Conservation (phyloP, 305 asterid species). For the Solanum aculeatissimum region DNA sequence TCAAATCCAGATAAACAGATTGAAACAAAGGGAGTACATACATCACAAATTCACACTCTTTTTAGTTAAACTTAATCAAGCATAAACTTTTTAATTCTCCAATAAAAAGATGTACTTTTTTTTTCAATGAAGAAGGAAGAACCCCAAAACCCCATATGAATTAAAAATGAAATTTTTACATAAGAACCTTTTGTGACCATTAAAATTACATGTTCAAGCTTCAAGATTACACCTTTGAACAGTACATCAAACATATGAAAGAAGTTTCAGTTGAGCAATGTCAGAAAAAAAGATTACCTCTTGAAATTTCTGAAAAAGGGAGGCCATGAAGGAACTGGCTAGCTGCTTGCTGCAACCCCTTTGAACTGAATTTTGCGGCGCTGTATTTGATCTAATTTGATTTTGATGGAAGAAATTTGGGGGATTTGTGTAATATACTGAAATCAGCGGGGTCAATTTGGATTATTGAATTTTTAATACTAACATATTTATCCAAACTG, state of each 20-base stretch:
- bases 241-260: not conserved
- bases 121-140: not conserved
- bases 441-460: not conserved
- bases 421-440: not conserved
- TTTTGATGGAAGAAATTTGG: not conserved
- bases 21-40: not conserved
- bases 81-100: not conserved
- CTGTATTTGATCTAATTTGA: not conserved
- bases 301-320: conserved; percentile 65
- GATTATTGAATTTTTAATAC: not conserved
- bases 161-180: not conserved
- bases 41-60: not conserved
- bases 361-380: not conserved
- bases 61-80: not conserved
- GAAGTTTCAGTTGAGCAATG: not conserved
- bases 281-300: conserved; percentile 22
- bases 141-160: not conserved
- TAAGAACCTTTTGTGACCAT: not conserved
- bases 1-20: not conserved
- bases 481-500: no score
- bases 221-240: not conserved
- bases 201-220: not conserved
- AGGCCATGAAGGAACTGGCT: conserved; percentile 35
- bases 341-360: not conserved
- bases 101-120: not conserved